These are phyloP conservation scores for Paramecium biaurelia DNA, from an alignment of 73 alveolate genomes.

Conservation along the genomic window DNA sequence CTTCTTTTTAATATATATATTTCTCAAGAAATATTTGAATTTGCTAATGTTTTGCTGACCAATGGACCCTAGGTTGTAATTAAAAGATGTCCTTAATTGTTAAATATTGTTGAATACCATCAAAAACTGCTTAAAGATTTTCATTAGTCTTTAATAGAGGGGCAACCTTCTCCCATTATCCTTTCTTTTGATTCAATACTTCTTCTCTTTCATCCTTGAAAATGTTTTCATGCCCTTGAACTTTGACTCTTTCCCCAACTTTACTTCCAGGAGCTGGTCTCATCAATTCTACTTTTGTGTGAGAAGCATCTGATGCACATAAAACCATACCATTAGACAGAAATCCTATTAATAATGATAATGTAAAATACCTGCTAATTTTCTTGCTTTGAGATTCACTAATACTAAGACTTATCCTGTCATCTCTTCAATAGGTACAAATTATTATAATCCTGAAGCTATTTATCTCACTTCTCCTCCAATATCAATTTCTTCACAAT, in stretches of 20 bases:
- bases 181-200: conserved; percentile 72
- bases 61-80: conserved; percentile 50
- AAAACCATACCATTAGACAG: conserved; percentile 96
- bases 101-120: not conserved
- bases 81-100: not conserved
- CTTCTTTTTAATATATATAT: not conserved
- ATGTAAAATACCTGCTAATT: conserved; percentile 71
- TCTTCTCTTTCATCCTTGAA: conserved; percentile 61
- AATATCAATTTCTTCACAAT: conserved; percentile 92
- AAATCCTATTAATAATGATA: conserved; percentile 67
- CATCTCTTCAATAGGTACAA: conserved; percentile 90
- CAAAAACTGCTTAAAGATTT: conserved; percentile 58
- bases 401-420: conserved; percentile 87
- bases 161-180: conserved; percentile 49
- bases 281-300: conserved; percentile 81
- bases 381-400: conserved; percentile 91
- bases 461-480: conserved; percentile 94
- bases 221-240: conserved; percentile 62
- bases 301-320: conserved; percentile 83
- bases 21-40: conserved; percentile 48
- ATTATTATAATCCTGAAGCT: conserved; percentile 91
- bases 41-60: not conserved
- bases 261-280: conserved; percentile 92
- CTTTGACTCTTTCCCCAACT: conserved; percentile 82
- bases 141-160: conserved; percentile 43